phyloP scores from a whole-genome alignment of 108 stramenopile species.

The Cyclotella baltica region DNA sequence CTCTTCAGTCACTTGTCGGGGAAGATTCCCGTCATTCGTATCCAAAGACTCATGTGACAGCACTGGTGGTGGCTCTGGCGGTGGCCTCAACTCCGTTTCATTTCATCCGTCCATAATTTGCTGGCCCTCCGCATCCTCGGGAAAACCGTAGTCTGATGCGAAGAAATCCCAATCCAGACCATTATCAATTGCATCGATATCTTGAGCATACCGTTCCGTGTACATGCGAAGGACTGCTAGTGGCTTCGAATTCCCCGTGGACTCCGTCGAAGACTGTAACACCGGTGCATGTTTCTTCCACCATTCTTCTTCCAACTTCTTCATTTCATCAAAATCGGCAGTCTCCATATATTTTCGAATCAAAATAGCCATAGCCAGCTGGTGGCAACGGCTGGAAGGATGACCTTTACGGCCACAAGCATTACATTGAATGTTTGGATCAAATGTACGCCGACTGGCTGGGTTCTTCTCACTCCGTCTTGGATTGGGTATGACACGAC shows the following conservation, averaged over 20 bases:
- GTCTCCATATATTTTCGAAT: background rate
- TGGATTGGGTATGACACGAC: background rate
- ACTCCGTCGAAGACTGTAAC: background rate
- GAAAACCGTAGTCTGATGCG: too few relatives aligned
- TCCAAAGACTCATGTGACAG: background rate
- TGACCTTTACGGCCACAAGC: background rate
- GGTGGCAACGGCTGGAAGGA: too few relatives aligned
- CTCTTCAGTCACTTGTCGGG: too few relatives aligned
- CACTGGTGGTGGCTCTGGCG: background rate
- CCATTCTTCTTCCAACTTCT: too few relatives aligned
- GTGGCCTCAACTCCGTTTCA: background rate
- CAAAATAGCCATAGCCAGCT: background rate
- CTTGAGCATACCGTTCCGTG: background rate
- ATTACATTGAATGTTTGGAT: slow-evolving; percentile 2
- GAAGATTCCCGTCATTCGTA: background rate
- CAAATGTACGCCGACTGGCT: background rate
- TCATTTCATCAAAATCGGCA: too few relatives aligned
- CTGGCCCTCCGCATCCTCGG: too few relatives aligned
- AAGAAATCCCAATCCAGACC: too few relatives aligned
- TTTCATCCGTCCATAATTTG: too few relatives aligned
- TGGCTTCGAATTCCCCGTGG: background rate
- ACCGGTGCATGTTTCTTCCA: background rate
- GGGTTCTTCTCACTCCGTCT: background rate
- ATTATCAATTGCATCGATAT: background rate
- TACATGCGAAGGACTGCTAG: background rate